phyloP scores from a whole-genome alignment of 106 monocot genomes.

The Dactylorhiza incarnata region DNA sequence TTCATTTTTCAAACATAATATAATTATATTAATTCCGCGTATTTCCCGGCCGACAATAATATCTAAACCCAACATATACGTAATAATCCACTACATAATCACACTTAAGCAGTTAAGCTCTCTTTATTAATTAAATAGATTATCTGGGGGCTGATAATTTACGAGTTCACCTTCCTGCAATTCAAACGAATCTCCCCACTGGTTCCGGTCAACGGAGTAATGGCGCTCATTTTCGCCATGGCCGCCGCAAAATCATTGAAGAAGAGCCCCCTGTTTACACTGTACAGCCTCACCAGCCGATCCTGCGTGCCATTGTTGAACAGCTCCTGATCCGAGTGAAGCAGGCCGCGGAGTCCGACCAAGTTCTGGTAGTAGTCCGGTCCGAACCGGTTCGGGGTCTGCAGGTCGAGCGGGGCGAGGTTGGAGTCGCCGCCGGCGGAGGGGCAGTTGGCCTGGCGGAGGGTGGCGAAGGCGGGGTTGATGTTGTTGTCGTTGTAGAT shows the following conservation, averaged over 20 bases:
- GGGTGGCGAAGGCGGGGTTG: conserved; percentile 18
- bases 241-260: conserved; percentile 20
- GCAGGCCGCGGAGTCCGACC: conserved; percentile 7
- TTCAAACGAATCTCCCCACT: conserved; percentile 57
- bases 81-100: neutral
- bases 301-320: conserved; percentile 24
- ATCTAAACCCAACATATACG: no score
- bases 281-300: conserved; percentile 15
- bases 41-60: no score
- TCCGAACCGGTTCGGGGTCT: conserved; percentile 13
- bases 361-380: conserved; percentile 20
- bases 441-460: conserved; percentile 12
- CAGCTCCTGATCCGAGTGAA: conserved; percentile 36
- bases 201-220: conserved; percentile 50
- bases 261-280: conserved; percentile 3
- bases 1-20: no score
- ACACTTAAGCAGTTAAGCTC: no score
- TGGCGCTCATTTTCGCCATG: conserved; percentile 57
- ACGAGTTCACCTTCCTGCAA: conserved; percentile 51
- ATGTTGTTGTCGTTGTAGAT: conserved; percentile 17
- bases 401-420: conserved; percentile 21
- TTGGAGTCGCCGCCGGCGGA: conserved; percentile 11
- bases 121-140: no score
- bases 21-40: no score
- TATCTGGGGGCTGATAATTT: neutral